Conservation (phyloP, 2,329 filamentous ascomycete genomes). For the Arthrobotrys entomopaga region DNA sequence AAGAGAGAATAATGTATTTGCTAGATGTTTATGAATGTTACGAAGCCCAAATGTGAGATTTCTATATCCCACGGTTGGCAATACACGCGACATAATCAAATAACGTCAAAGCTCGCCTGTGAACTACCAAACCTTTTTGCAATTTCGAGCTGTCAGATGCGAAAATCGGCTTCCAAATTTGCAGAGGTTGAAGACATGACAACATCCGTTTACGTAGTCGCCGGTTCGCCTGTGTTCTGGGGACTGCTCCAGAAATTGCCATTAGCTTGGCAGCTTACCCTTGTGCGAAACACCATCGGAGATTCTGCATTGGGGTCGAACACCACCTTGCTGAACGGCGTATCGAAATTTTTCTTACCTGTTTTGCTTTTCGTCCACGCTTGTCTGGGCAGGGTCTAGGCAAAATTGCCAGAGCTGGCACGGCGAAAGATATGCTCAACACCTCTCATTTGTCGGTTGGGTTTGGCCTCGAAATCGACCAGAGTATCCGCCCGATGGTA, state of each 20-base stretch:
- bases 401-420: constrained; percentile 52
- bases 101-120: constrained; percentile 10
- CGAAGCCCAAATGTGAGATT: neutral
- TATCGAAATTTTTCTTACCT: constrained; percentile 40
- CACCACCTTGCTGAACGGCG: constrained; percentile 51
- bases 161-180: constrained; percentile 54
- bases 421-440: constrained; percentile 54
- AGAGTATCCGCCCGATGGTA: constrained; percentile 26
- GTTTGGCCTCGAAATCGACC: constrained; percentile 9
- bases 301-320: constrained; percentile 47
- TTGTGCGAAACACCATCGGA: constrained; percentile 52
- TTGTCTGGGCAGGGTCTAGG: constrained; percentile 48
- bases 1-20: no score
- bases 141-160: constrained; percentile 48
- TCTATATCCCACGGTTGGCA: neutral
- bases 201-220: constrained; percentile 55
- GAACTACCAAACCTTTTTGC: constrained; percentile 35
- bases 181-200: constrained; percentile 41
- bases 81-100: constrained; percentile 30
- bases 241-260: constrained; percentile 48
- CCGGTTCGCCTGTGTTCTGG: constrained; percentile 50
- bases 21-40: neutral
- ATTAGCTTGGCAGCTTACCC: constrained; percentile 48
- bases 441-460: constrained; percentile 54
- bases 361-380: constrained; percentile 40